Percentiles rank a stretch among this genome's conserved stretches.
These are phyloP conservation scores for Erodium trifolium DNA, from an alignment of 441 rosid genomes.

Conservation along the genomic window DNA sequence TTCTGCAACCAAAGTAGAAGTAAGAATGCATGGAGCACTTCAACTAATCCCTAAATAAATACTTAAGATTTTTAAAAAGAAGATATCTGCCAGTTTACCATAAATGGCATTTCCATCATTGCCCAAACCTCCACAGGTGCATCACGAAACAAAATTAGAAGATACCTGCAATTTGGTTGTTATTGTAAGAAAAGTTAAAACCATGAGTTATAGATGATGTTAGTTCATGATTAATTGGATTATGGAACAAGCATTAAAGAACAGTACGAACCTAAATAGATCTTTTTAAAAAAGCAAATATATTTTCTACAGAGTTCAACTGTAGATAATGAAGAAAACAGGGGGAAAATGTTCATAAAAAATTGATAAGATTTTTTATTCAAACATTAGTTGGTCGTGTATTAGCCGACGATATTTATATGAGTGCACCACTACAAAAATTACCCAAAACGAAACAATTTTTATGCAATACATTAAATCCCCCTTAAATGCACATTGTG, in stretches of 20 bases:
- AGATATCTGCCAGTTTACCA: constrained; percentile 46
- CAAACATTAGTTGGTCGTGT: too few relatives aligned
- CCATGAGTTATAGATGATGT: background rate
- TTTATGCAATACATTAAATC: background rate
- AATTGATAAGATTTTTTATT: background rate
- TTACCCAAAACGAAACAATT: background rate
- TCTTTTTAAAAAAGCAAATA: background rate
- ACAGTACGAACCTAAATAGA: background rate
- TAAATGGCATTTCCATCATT: constrained; percentile 87
- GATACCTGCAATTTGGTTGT: constrained; percentile 54
- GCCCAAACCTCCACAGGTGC: constrained; percentile 99
- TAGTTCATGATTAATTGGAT: background rate
- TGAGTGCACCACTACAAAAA: background rate
- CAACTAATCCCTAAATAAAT: background rate
- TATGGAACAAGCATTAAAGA: background rate
- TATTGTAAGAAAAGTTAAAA: constrained; percentile 8
- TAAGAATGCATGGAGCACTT: background rate
- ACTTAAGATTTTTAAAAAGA: constrained; percentile 11
- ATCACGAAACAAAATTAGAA: constrained; percentile 90
- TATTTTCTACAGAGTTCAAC: background rate
- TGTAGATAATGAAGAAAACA: background rate
- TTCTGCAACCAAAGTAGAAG: background rate
- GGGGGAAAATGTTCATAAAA: background rate
- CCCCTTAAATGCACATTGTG: background rate
- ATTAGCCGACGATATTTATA: too few relatives aligned